Evolutionary conservation across 371 early-diverging fungal species (phyloP), one percentile per base, ranked within the genome.

Genomic region (Parasitella parasitica): DNA sequence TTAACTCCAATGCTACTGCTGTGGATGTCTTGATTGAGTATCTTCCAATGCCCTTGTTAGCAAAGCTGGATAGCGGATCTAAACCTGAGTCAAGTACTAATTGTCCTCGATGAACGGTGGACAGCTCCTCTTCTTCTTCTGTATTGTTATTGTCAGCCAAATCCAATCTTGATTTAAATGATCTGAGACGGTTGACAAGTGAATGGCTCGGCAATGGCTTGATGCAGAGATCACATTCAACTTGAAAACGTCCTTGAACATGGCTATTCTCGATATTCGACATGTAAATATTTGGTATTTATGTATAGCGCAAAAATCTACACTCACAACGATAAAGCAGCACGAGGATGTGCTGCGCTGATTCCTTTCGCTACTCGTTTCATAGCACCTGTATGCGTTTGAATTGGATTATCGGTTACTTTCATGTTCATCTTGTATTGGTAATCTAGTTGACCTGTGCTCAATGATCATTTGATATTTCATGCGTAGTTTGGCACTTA

Each of bases 341-440:
- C 56, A 41, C 55, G 61, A n/a, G 66, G 66, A 51, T 61, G 54
- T 26, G 55, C 54, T 24, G 55, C 55, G 16, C 66, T 66, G n/a
- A 61, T 41, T 16, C 61, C 66, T 39, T 60, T 60, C 1, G 56
- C 60, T 28, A 60, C 56, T 35, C 50, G 28, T 18, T 60, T 60
- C 57, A 63, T 56, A 0, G 52, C 20, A 9, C 63, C 63, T 16
- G 51, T 49, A 16, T 63, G 38, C 2, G 63, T 56, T 41, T 63
- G 63, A 4, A 24, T 15, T 32, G 15, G n/a, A 51, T 63, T 63
- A 30, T 63, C 41, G 15, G 63, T 57, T 1, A 38, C 41, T 9
- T 34, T 28, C 32, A 63, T 56, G 22, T 51, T 38, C 49, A 63
- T 34, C 3, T 39, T 56, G 26, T 63, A 63, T 12, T 55, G 30